Base-by-base conservation (phyloP, 352 stramenopile species). In the Pythium brachiatum region DNA sequence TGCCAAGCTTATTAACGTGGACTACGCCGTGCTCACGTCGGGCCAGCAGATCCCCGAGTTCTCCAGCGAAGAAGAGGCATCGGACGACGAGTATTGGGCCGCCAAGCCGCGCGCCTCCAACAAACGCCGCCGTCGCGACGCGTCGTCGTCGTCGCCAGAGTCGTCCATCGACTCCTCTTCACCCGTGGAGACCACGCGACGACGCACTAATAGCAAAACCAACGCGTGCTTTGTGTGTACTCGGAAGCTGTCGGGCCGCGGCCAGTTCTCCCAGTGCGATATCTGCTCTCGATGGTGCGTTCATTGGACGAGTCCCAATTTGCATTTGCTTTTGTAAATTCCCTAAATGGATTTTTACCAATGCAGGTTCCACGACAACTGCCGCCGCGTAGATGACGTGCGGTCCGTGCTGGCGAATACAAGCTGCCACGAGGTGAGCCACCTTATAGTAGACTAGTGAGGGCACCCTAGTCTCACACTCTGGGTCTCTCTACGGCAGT, bases 41-140 rank as follows among this genome's bases (percentile, higher is more conserved):
- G 83, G 83, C 8, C 77, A 88, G 73, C 79, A 89, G 61, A 89
- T 92, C 64, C 83, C 83, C 48, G 81, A 90, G 76, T 90, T 88
- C 72, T 92, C 83, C 26, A 86, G 72, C 52, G 79, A 88, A 41
- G 69, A 83, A 13, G 80, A 89, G 21, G 48, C 39, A 20, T 88
- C 77, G 56, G 74, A 77, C 21, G 83, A 88, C 58, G 80, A 88
- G 29, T 43, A n/a, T 27, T 53, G 57, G 39, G 62, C 32, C 43
- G 6, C 61, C 32, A 38, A 26, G 21, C 51, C 36, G 3, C 32
- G n/a, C 7, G 18, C 32, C 16, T n/a, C 34, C 41, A 59, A 55
- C 43, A 61, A 38, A 29, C 44, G 53, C 7, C 47, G 51, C 16
- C 41, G 47, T 0, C 46, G 53, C 36, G 44, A 65, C 27, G 15